Conservation (phyloP, 73 alveolate species). For the Strombidium stylifer region DNA sequence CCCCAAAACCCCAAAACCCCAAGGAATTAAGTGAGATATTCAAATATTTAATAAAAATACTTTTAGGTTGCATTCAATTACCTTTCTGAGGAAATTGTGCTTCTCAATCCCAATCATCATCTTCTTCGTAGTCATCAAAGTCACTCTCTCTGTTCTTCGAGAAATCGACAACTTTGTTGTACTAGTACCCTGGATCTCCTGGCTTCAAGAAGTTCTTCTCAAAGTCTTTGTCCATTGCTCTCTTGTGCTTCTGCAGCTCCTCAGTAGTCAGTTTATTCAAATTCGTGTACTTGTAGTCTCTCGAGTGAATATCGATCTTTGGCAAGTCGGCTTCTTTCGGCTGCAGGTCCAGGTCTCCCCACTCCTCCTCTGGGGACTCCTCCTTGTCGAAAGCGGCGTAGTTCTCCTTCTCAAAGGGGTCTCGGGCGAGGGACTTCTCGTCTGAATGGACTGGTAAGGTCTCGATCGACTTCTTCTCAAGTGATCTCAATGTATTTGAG, state of each 20-base stretch:
- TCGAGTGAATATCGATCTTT: conserved; percentile 47
- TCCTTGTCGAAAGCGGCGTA: too few relatives aligned
- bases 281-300: conserved; percentile 15
- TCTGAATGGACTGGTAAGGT: too few relatives aligned
- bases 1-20: conserved; percentile 5
- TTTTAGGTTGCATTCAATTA: not conserved
- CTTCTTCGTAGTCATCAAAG: conserved; percentile 24
- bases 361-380: too few relatives aligned
- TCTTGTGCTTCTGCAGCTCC: conserved; percentile 24
- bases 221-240: conserved; percentile 21
- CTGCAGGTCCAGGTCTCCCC: too few relatives aligned
- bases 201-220: conserved; percentile 31
- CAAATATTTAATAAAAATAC: not conserved
- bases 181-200: conserved; percentile 29
- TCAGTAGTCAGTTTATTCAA: conserved; percentile 20
- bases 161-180: conserved; percentile 18
- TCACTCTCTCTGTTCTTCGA: not conserved
- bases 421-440: too few relatives aligned
- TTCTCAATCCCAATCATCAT: not conserved
- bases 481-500: too few relatives aligned
- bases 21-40: not conserved
- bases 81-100: not conserved
- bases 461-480: too few relatives aligned
- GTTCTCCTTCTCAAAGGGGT: too few relatives aligned
- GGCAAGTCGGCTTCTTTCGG: conserved; percentile 26